Percentiles rank a stretch among this genome's conserved stretches.
Conservation (phyloP, 305 asterid genomes). For the Ilex paraguariensis region DNA sequence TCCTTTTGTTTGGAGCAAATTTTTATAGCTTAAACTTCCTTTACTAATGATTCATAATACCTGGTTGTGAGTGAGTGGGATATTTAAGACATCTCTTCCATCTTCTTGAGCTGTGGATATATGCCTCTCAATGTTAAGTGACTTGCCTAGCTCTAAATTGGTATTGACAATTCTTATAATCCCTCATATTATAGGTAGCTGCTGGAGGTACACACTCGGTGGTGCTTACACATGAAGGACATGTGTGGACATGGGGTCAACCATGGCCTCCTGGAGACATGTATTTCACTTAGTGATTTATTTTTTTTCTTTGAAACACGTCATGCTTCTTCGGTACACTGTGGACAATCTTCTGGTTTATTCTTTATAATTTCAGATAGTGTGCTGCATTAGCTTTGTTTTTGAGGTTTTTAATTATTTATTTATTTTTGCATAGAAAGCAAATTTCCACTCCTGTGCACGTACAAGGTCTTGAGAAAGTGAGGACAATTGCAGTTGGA, state of each 20-base stretch:
- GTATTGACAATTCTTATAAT: background rate
- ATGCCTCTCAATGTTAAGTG: conserved; percentile 3
- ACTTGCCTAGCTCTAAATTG: conserved; percentile 11
- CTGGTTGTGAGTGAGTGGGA: too few species aligned
- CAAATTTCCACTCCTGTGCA: conserved; percentile 95
- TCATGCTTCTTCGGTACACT: too few species aligned
- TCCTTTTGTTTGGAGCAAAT: conserved; percentile 1
- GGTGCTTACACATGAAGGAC: conserved; percentile 90
- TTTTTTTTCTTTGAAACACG: too few species aligned
- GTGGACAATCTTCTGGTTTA: too few species aligned
- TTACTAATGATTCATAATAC: background rate
- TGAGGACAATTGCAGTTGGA: conserved; percentile 79
- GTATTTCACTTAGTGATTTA: conserved; percentile 31
- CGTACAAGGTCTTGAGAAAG: conserved; percentile 91
- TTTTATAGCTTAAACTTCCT: conserved; percentile 1
- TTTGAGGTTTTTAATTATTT: conserved; percentile 9
- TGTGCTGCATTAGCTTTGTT: conserved; percentile 4
- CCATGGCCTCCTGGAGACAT: conserved; percentile 99
- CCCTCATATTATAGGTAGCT: conserved; percentile 68
- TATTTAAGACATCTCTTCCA: too few species aligned
- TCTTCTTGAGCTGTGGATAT: too few species aligned
- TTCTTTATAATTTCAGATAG: background rate
- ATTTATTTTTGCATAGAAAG: conserved; percentile 48
- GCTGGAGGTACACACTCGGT: conserved; percentile 99
- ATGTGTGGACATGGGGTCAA: conserved; percentile 99